A percentile compares a stretch with the other conserved stretches of the same genome.
Conservation (phyloP, 2,329 filamentous ascomycete genomes). For the Talaromyces sp. region DNA sequence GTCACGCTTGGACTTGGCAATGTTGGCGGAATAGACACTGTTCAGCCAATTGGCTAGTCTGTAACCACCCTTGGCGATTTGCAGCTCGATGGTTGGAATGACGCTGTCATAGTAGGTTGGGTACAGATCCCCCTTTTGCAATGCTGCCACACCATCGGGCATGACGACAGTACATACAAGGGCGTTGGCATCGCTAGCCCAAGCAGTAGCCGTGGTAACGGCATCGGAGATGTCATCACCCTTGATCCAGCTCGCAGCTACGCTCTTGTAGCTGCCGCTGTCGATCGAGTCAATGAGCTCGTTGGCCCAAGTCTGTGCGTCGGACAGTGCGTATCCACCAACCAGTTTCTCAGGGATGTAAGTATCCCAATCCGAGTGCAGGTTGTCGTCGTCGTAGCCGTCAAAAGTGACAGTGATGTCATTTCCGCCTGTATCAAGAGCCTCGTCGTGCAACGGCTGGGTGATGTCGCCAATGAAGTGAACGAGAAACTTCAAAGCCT, state of each 20-base stretch:
- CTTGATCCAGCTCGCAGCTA: slow-evolving; percentile 13
- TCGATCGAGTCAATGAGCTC: slow-evolving; percentile 4
- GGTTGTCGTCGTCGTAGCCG: slow-evolving; percentile 16
- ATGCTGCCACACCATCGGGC: slow-evolving; percentile 19
- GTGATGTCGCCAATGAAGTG: slow-evolving; percentile 22
- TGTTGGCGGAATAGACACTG: slow-evolving; percentile 1
- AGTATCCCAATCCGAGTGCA: slow-evolving; percentile 22
- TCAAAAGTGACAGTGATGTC: slow-evolving; percentile 19
- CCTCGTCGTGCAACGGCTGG: slow-evolving; percentile 21
- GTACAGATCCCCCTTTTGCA: slow-evolving; percentile 20
- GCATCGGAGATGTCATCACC: slow-evolving; percentile 18
- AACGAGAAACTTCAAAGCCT: slow-evolving; percentile 20
- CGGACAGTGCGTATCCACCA: slow-evolving; percentile 16
- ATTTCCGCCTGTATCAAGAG: slow-evolving; percentile 16
- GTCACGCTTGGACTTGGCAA: slow-evolving; percentile 2
- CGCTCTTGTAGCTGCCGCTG: slow-evolving; percentile 14
- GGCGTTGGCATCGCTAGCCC: slow-evolving; percentile 20
- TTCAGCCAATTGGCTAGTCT: slow-evolving; percentile 21
- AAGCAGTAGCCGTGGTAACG: slow-evolving; percentile 17
- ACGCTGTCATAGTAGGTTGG: slow-evolving; percentile 21
- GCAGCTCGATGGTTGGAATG: slow-evolving; percentile 20
- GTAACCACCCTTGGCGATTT: slow-evolving; percentile 20
- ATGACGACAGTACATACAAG: slow-evolving; percentile 21
- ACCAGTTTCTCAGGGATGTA: slow-evolving; percentile 22
- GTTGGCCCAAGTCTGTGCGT: slow-evolving; percentile 19